phyloP scores from a whole-genome alignment of 441 rosid species.

The Biscutella laevigata region DNA sequence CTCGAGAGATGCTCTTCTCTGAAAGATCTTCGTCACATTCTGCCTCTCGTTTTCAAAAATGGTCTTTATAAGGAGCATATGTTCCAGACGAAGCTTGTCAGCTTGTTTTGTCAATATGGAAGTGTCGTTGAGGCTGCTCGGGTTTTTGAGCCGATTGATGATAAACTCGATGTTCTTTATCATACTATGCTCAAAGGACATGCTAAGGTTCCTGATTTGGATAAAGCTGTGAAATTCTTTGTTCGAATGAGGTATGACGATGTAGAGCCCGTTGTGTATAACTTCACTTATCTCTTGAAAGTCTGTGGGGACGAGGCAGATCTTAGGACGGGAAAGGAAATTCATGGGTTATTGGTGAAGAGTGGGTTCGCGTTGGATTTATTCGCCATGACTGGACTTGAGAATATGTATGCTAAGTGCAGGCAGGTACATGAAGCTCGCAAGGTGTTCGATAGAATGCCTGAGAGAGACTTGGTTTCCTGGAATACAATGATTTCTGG shows the following conservation, averaged over 20 bases:
- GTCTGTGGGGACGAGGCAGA: constrained; percentile 54
- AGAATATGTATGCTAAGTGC: constrained; percentile 63
- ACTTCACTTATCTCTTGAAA: constrained; percentile 71
- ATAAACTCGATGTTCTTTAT: constrained; percentile 56
- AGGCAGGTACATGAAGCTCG: constrained; percentile 41
- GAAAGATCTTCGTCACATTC: constrained; percentile 46
- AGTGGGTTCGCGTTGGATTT: constrained; percentile 52
- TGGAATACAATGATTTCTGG: constrained; percentile 87
- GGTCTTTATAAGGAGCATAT: constrained; percentile 49
- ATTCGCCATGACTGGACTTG: constrained; percentile 71
- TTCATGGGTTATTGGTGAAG: constrained; percentile 64
- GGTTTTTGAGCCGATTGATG: constrained; percentile 54
- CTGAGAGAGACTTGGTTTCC: constrained; percentile 72
- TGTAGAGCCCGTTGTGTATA: constrained; percentile 64
- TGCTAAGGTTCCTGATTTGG: constrained; percentile 43
- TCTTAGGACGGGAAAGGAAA: constrained; percentile 50
- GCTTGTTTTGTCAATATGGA: constrained; percentile 67
- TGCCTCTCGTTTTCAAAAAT: constrained; percentile 59
- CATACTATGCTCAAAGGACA: constrained; percentile 83
- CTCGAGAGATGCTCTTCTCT: constrained; percentile 61
- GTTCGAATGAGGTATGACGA: constrained; percentile 51
- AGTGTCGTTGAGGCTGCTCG: constrained; percentile 59
- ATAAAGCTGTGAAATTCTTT: constrained; percentile 46
- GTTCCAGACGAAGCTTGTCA: constrained; percentile 77
- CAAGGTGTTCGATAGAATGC: constrained; percentile 82